Evolutionary conservation across 1,284 basidiomycete species (phyloP).

Genomic region (Cryptococcus sp.): DNA sequence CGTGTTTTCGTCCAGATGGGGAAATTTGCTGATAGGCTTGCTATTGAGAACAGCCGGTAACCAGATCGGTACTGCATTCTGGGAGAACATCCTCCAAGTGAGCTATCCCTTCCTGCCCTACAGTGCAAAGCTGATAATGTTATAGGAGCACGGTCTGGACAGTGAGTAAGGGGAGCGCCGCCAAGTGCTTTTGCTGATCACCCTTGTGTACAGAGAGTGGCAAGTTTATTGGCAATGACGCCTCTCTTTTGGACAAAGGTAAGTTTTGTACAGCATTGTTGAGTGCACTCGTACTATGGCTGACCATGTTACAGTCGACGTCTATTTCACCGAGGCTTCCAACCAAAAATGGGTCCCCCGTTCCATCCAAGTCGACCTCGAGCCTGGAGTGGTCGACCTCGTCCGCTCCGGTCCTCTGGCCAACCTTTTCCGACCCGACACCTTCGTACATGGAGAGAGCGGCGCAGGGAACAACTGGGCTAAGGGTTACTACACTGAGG

Average conservation of each 20-base stretch:
- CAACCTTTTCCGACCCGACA: slow-evolving; percentile 80
- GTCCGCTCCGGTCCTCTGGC: slow-evolving; percentile 56
- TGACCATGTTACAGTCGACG: slow-evolving; percentile 30
- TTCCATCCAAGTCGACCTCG: slow-evolving; percentile 85
- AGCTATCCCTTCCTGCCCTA: slow-evolving; percentile 1
- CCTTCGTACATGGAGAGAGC: slow-evolving; percentile 70
- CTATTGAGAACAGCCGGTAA: slow-evolving; percentile 34
- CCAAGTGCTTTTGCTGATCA: background rate
- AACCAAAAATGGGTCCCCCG: slow-evolving; percentile 73
- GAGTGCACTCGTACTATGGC: background rate
- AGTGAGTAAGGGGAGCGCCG: slow-evolving; percentile 18
- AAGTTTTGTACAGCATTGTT: background rate
- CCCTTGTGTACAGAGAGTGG: slow-evolving; percentile 25
- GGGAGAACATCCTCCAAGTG: slow-evolving; percentile 46
- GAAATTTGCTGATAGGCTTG: background rate
- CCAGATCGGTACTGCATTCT: slow-evolving; percentile 47
- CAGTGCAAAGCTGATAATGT: slow-evolving; percentile 11
- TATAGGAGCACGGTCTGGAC: slow-evolving; percentile 45
- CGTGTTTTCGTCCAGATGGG: background rate
- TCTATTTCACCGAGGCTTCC: slow-evolving; percentile 50
- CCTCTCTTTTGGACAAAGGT: slow-evolving; percentile 41
- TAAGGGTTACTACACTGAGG: slow-evolving; percentile 71
- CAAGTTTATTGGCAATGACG: slow-evolving; percentile 43
- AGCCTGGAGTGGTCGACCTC: slow-evolving; percentile 80
- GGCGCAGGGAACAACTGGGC: slow-evolving; percentile 54